Conservation (phyloP, 768 basidiomycete genomes). For the Hericium rajendrae region DNA sequence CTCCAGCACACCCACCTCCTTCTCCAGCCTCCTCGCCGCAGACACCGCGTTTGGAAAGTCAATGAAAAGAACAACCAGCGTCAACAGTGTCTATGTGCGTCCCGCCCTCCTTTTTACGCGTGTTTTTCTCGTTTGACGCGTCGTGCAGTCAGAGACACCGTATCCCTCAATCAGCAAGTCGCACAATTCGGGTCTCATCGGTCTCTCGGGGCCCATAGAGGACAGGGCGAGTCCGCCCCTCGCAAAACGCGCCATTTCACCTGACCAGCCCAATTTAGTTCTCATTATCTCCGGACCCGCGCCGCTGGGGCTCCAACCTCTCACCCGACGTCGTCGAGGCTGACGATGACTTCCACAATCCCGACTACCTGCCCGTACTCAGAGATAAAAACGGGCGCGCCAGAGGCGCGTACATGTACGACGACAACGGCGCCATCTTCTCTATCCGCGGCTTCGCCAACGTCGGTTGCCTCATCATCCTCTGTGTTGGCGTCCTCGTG, state of each 20-base stretch:
- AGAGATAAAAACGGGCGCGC: conserved; percentile 7
- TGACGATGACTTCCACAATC: conserved; percentile 70
- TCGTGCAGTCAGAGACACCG: neutral
- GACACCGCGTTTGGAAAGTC: neutral
- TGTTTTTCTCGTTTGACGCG: neutral
- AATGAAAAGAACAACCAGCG: conserved; percentile 1
- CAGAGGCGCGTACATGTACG: conserved; percentile 17
- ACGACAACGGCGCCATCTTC: conserved; percentile 24
- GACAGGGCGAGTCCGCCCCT: neutral
- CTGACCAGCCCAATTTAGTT: conserved; percentile 30
- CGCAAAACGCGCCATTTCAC: neutral
- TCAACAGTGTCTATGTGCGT: neutral
- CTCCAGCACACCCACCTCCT: neutral
- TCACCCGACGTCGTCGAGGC: conserved; percentile 46
- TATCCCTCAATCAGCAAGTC: neutral
- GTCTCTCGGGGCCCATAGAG: neutral
- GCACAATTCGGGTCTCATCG: neutral
- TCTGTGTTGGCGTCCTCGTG: neutral
- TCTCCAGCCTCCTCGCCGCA: neutral
- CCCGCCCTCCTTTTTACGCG: neutral
- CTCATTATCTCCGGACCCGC: conserved; percentile 55
- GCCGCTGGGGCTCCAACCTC: conserved; percentile 54
- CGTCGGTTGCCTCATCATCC: conserved; percentile 20
- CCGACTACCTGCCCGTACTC: conserved; percentile 25
- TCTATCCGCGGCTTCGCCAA: conserved; percentile 26